Percentiles rank a stretch among this genome's conserved stretches.
These are phyloP conservation scores for Coffea canephora DNA, from an alignment of 257 asterid species.

Conservation along the genomic window DNA sequence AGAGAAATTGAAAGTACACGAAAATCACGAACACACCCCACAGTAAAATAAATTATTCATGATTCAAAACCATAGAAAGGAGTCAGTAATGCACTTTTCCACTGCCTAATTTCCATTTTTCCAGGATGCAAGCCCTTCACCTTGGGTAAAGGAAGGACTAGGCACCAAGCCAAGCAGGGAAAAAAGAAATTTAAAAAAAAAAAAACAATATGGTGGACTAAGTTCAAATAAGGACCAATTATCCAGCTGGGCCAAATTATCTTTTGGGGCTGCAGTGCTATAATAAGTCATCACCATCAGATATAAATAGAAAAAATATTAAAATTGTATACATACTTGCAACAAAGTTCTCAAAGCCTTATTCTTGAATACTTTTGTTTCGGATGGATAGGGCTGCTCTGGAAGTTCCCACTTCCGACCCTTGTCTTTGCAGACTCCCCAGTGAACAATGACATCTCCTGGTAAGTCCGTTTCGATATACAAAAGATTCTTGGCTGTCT, in stretches of 20 bases:
- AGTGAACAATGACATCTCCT: slow-evolving; percentile 79
- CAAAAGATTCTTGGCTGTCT: slow-evolving; percentile 53
- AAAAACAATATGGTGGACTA: not conserved
- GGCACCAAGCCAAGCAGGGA: not conserved
- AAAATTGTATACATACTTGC: slow-evolving; percentile 42
- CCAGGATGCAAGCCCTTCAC: not conserved
- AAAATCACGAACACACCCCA: not conserved
- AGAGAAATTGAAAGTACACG: not conserved
- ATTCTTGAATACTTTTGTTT: slow-evolving; percentile 65
- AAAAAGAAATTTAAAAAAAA: not conserved
- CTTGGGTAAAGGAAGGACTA: not conserved
- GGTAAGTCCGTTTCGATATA: slow-evolving; percentile 82
- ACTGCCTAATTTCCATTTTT: not conserved
- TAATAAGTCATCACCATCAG: not conserved
- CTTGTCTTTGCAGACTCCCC: slow-evolving; percentile 82
- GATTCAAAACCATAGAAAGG: not conserved
- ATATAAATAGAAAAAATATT: not conserved
- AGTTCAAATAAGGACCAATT: not conserved
- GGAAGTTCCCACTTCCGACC: slow-evolving; percentile 78
- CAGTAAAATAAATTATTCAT: not conserved
- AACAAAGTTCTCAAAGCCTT: slow-evolving; percentile 75
- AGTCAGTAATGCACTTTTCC: not conserved
- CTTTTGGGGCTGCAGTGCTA: not conserved
- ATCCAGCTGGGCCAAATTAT: not conserved
- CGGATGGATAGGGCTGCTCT: slow-evolving; percentile 70